Percentiles rank a stretch among this genome's conserved stretches.
These are phyloP conservation scores for Fraxinus excelsior DNA, from an alignment of 257 asterid species.

Conservation along the genomic window DNA sequence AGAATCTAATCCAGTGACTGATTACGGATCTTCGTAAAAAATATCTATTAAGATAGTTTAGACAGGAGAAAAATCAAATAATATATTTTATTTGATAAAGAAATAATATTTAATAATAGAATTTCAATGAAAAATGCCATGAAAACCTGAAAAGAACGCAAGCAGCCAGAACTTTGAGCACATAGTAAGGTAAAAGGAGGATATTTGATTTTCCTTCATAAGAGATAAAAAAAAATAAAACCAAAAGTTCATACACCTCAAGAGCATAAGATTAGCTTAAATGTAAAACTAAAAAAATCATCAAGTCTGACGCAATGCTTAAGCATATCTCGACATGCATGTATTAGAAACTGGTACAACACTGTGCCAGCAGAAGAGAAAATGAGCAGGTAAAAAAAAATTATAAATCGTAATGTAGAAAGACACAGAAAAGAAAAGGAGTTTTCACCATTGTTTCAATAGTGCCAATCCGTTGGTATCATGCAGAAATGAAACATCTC, in stretches of 20 bases:
- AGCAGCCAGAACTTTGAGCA: background rate
- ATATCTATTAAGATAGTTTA: background rate
- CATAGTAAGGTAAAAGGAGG: background rate
- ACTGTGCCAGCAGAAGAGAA: conserved; percentile 14
- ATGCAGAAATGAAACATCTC: conserved; percentile 91
- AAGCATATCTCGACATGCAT: background rate
- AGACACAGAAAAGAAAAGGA: background rate
- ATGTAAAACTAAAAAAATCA: background rate
- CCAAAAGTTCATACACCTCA: background rate
- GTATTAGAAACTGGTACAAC: background rate
- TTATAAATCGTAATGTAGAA: background rate
- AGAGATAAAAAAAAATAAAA: background rate
- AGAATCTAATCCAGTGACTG: background rate
- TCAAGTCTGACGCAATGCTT: background rate
- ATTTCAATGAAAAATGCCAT: background rate
- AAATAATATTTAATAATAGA: background rate
- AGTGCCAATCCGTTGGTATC: conserved; percentile 92
- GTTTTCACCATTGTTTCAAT: conserved; percentile 60
- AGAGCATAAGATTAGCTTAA: background rate
- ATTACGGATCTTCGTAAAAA: background rate
- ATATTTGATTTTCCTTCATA: background rate
- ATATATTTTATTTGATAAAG: background rate
- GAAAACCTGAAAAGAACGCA: background rate
- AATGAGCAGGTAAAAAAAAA: background rate
- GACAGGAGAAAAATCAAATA: background rate